phyloP scores from a whole-genome alignment of 164 flowering plant species.

The Stephania yunnanensis region DNA sequence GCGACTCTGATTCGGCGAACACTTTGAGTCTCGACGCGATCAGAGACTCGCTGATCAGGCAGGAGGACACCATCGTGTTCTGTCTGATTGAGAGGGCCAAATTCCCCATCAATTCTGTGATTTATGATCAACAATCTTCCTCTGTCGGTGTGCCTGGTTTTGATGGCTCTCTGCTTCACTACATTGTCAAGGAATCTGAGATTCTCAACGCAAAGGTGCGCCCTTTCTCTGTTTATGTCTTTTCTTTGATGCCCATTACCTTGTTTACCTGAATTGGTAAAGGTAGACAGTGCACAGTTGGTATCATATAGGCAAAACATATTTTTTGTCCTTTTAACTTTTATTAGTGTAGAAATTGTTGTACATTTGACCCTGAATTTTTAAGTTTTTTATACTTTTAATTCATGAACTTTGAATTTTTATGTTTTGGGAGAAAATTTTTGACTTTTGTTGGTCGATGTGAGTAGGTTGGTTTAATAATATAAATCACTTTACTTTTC shows the following conservation, averaged over 20 bases:
- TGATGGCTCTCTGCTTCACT: conserved; percentile 43
- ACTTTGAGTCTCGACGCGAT: conserved; percentile 38
- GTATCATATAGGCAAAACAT: too few species aligned
- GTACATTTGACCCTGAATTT: too few species aligned
- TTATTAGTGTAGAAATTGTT: too few species aligned
- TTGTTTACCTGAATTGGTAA: too few species aligned
- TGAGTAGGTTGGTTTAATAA: too few species aligned
- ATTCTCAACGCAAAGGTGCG: conserved; percentile 57
- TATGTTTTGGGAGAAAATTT: too few species aligned
- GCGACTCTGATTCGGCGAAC: not conserved
- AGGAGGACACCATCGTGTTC: conserved; percentile 73
- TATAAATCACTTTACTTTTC: too few species aligned
- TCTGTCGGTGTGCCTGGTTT: conserved; percentile 15
- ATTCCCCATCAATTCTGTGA: conserved; percentile 45
- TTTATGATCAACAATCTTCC: conserved; percentile 28
- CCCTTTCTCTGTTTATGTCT: not conserved
- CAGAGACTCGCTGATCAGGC: conserved; percentile 55
- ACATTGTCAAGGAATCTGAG: conserved; percentile 56
- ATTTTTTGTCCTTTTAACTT: too few species aligned
- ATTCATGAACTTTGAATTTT: too few species aligned
- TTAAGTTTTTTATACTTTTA: too few species aligned
- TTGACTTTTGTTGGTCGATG: too few species aligned
- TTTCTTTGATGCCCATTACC: not conserved
- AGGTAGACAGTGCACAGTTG: too few species aligned
- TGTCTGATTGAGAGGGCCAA: conserved; percentile 68